phyloP scores from a whole-genome alignment of 2,329 filamentous ascomycete genomes.

The Teratosphaeriaceae sp. region DNA sequence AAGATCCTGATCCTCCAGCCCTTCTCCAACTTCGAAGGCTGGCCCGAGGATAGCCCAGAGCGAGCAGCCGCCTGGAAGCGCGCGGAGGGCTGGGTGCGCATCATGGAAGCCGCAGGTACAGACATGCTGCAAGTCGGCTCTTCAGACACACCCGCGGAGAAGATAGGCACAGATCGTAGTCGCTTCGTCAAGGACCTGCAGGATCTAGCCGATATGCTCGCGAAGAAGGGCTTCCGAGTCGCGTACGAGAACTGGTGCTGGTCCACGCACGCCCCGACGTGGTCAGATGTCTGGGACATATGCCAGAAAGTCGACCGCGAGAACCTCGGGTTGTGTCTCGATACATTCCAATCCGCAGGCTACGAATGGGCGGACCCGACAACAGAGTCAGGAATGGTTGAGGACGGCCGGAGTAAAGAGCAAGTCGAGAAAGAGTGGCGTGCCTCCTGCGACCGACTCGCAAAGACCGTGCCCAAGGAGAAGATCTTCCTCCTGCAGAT shows the following conservation, averaged over 20 bases:
- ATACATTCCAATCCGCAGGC: conserved; percentile 70
- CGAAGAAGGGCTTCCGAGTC: conserved; percentile 50
- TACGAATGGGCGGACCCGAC: conserved; percentile 68
- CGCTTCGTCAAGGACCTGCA: conserved; percentile 56
- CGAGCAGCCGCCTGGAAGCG: conserved; percentile 56
- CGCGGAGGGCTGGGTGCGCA: conserved; percentile 59
- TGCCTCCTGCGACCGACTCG: conserved; percentile 34
- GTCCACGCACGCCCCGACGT: conserved; percentile 62
- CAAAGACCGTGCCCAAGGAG: conserved; percentile 52
- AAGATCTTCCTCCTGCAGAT: conserved; percentile 73
- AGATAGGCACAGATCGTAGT: conserved; percentile 45
- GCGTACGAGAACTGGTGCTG: conserved; percentile 83
- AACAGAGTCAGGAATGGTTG: conserved; percentile 53
- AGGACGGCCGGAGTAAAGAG: conserved; percentile 36
- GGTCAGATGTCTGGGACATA: conserved; percentile 65
- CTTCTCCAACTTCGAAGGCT: conserved; percentile 72
- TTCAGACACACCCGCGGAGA: conserved; percentile 52
- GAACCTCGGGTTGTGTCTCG: conserved; percentile 68
- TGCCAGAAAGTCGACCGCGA: conserved; percentile 54
- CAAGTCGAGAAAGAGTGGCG: conserved; percentile 41
- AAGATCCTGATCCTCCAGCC: conserved; percentile 67
- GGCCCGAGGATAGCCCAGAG: conserved; percentile 52
- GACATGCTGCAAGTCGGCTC: conserved; percentile 65
- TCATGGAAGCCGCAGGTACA: conserved; percentile 64
- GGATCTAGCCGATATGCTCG: conserved; percentile 57